Percentiles rank a stretch among this genome's conserved stretches.
These are phyloP conservation scores for Neurospora sp. DNA, from an alignment of 495 filamentous ascomycete genomes.

Conservation along the genomic window DNA sequence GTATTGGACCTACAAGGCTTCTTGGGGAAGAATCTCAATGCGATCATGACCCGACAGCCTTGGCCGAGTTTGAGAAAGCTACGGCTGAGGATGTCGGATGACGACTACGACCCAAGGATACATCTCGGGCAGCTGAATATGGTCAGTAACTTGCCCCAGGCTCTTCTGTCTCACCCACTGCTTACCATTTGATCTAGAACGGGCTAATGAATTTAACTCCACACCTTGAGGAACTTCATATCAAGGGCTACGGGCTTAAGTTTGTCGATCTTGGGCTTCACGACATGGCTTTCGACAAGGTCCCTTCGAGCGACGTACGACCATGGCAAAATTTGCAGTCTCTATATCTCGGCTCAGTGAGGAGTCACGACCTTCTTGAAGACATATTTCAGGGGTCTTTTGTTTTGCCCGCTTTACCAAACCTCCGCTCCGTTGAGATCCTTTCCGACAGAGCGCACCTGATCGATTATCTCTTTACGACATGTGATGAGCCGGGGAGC, in stretches of 20 bases:
- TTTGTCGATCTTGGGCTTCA: neutral
- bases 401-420: neutral
- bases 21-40: neutral
- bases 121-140: neutral
- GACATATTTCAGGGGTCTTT: neutral
- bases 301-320: neutral
- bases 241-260: constrained; percentile 4
- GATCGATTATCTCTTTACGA: neutral
- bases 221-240: constrained; percentile 10
- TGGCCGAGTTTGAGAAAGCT: neutral
- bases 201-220: neutral
- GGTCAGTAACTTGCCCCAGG: neutral
- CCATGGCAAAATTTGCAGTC: neutral
- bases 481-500: neutral
- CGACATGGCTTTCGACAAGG: neutral
- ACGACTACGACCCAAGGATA: neutral
- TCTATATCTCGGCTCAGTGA: neutral
- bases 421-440: neutral
- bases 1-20: constrained; percentile 1
- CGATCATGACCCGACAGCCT: neutral
- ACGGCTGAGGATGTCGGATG: neutral
- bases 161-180: neutral
- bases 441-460: neutral
- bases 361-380: neutral
- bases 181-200: neutral